Evolutionary conservation across 441 rosid species (phyloP), one percentile per base, ranked within the genome.

Genomic region (Brassica hybrid): DNA sequence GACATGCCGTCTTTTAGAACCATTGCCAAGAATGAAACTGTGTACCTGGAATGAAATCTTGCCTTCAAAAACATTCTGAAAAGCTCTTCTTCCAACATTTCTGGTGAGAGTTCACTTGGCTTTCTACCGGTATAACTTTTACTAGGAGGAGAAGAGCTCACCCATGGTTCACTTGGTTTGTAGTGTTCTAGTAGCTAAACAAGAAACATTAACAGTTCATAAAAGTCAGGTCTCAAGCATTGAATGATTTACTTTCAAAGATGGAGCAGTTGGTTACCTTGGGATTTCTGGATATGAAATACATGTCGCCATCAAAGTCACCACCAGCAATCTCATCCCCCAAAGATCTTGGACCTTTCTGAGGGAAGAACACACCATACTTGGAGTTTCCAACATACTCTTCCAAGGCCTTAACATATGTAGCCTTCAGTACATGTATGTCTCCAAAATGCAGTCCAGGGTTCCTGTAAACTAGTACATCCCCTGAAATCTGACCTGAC

Each of bases 391-490:
- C n/a, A n/a, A n/a, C n/a, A n/a, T n/a, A n/a, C n/a, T n/a, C n/a
- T n/a, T n/a, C n/a, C n/a, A n/a, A n/a, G n/a, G n/a, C 83, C 71
- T 83, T 54, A 50, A 90, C 86, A 79, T 89, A 90, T 34, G 65
- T 88, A 14, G 97, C 97, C 30, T 81, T 86, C 2, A 91, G 74
- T 1, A 91, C 60, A 76, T 91, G 99, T 63, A 91, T 78, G 71
- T 91, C 99, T 36, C 97, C 97, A 14, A 92, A 85, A 80, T 91
- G 97, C 50, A 87, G 2, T 45, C 99, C 97, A 34, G 96, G 99
- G 74, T 93, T 77, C 6, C 91, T 84, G 75, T 89, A 94, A 56
- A 94, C 97, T 64, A 94, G 58, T 11, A 92, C 97, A 30, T 86
- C 77, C 43, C 97, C 99, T 1, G 96, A 91, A 65, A 92, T 70